Conservation (phyloP, 495 filamentous ascomycete species). For the Sordaria brevicollis region DNA sequence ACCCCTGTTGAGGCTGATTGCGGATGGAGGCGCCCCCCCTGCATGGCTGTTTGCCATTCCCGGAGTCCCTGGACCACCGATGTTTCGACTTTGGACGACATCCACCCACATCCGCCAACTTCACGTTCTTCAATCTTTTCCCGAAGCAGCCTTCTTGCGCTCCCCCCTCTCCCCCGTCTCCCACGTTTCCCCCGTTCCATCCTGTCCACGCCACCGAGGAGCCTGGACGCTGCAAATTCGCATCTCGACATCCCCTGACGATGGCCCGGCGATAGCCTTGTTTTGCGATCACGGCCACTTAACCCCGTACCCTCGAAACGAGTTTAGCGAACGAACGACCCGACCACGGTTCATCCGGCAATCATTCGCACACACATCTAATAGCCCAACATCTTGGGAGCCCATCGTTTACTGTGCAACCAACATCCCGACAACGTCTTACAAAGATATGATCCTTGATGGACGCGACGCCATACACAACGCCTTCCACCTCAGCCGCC, state of each 20-base stretch:
- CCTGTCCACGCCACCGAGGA: neutral
- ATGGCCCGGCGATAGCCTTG: neutral
- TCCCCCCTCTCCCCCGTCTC: neutral
- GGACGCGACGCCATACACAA: slow-evolving; percentile 13
- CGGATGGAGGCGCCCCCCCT: neutral
- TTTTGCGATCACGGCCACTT: neutral
- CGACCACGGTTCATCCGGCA: neutral
- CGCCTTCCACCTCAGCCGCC: slow-evolving; percentile 8
- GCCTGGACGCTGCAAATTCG: neutral
- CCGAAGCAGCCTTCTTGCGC: neutral
- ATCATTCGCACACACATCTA: neutral
- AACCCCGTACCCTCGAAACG: neutral
- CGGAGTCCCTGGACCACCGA: neutral
- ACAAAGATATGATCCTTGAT: slow-evolving; percentile 6
- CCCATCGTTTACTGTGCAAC: neutral
- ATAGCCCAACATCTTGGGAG: neutral
- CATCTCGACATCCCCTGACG: neutral
- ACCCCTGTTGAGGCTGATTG: neutral
- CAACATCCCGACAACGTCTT: neutral
- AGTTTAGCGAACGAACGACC: neutral
- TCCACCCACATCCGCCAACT: neutral
- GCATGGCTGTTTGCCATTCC: neutral
- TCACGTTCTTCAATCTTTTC: neutral
- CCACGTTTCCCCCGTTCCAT: neutral
- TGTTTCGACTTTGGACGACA: neutral